Evolutionary conservation across 2,329 filamentous ascomycete genomes (phyloP).

Genomic region (Fulvia fulva): DNA sequence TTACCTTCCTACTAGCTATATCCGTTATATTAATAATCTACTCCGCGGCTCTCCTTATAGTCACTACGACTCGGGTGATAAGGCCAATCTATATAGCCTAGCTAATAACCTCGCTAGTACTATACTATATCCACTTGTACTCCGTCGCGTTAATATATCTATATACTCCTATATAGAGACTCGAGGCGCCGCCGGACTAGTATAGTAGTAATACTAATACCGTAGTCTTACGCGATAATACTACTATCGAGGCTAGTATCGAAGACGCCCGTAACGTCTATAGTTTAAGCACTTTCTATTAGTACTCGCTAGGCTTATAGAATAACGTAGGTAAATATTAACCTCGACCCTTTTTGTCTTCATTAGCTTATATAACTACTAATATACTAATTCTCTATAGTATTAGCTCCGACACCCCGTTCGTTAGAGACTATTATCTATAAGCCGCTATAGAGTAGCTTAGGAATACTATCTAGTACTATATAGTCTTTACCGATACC

Average conservation of each 20-base stretch:
- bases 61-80: background rate
- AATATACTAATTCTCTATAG: background rate
- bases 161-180: background rate
- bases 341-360: background rate
- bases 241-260: background rate
- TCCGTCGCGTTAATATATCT: background rate
- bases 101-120: background rate
- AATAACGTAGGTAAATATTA: background rate
- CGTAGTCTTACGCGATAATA: background rate
- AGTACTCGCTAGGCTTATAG: background rate
- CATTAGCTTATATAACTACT: background rate
- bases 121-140: background rate
- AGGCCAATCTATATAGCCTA: background rate
- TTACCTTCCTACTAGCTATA: background rate
- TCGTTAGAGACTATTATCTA: background rate
- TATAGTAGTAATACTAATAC: background rate
- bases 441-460: background rate
- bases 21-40: background rate
- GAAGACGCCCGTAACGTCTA: background rate
- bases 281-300: background rate
- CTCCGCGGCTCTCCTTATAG: background rate
- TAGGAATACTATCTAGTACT: background rate
- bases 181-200: background rate
- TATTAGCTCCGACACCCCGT: background rate
- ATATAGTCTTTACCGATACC: background rate